A percentile compares a stretch with the other conserved stretches of the same genome.
These are phyloP conservation scores for Ophiostoma perfectum DNA, from an alignment of 2,329 filamentous ascomycete species.

Conservation along the genomic window DNA sequence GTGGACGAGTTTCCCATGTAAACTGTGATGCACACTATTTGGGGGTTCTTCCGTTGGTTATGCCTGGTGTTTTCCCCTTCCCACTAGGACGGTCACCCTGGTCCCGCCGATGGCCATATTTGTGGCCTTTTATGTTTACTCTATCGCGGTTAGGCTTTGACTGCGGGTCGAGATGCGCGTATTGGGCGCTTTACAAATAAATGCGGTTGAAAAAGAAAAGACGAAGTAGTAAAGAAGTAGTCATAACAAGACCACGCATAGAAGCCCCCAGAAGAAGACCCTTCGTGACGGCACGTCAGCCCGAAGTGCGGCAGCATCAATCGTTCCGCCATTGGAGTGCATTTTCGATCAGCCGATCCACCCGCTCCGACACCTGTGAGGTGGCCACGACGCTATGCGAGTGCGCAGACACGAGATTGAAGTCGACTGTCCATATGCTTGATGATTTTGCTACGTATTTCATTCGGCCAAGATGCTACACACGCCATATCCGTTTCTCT, in stretches of 20 bases:
- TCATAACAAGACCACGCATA: background rate
- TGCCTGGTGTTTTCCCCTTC: background rate
- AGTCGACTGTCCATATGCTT: background rate
- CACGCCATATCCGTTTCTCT: no score
- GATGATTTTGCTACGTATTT: no score
- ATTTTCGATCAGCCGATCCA: background rate
- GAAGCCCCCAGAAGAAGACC: background rate
- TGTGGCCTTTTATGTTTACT: background rate
- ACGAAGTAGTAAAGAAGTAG: background rate
- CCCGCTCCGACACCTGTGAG: background rate
- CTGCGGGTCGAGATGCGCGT: background rate
- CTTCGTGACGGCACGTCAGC: background rate
- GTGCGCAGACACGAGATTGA: background rate
- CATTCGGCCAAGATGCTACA: no score
- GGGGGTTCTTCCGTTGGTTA: no score
- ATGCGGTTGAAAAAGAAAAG: background rate
- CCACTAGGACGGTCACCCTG: background rate
- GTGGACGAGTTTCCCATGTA: no score
- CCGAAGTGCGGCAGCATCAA: background rate
- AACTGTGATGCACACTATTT: no score
- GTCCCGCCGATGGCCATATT: slow-evolving; percentile 1
- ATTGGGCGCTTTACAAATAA: background rate
- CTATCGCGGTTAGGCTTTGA: slow-evolving; percentile 1
- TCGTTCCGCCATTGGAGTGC: background rate
- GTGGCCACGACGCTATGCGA: slow-evolving; percentile 3